phyloP scores from a whole-genome alignment of 495 filamentous ascomycete species.

The Neurospora discreta region DNA sequence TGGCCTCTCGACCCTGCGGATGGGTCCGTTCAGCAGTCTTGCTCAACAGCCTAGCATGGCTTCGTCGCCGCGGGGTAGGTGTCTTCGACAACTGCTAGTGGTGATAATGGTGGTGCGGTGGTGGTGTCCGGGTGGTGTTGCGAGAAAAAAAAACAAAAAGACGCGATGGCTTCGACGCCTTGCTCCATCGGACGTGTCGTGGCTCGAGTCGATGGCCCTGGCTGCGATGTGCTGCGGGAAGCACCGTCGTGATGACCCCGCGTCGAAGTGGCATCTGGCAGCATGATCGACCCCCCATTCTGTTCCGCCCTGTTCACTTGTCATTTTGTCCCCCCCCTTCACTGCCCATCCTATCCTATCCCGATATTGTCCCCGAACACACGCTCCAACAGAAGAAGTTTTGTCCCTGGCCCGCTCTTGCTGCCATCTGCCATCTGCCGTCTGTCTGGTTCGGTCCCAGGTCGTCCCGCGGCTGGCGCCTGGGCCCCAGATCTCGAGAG shows the following conservation, averaged over 20 bases:
- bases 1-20: neutral
- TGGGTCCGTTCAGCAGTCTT: neutral
- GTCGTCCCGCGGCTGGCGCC: conserved; percentile 1
- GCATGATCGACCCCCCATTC: neutral
- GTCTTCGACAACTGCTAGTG: neutral
- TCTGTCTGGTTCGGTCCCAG: neutral
- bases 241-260: neutral
- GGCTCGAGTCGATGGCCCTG: neutral
- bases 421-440: conserved; percentile 1
- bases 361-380: neutral
- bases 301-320: neutral
- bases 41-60: neutral
- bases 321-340: neutral
- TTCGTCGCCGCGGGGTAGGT: neutral
- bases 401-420: neutral
- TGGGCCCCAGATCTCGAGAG: neutral
- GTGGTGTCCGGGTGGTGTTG: neutral
- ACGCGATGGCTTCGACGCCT: neutral
- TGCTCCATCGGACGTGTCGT: neutral
- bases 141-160: neutral
- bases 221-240: neutral
- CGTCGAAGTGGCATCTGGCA: neutral
- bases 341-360: neutral
- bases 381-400: neutral
- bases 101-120: neutral